Conservation (phyloP, 1,284 basidiomycete species). For the Leccinum subrobustum region DNA sequence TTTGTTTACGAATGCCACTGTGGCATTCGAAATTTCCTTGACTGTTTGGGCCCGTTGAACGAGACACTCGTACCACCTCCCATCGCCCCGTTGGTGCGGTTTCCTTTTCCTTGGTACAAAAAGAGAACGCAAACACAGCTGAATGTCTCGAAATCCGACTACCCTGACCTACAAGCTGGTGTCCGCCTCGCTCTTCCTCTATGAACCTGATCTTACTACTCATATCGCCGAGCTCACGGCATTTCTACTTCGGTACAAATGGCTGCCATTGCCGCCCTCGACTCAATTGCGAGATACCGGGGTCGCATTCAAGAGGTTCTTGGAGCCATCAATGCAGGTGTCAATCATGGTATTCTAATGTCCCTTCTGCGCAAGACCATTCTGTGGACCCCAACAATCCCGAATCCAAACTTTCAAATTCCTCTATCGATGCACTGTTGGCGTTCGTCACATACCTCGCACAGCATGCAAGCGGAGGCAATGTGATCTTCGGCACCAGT, state of each 20-base stretch:
- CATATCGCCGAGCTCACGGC: conserved; percentile 85
- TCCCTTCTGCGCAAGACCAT: conserved; percentile 81
- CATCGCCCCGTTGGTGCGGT: no score
- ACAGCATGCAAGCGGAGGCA: conserved; percentile 80
- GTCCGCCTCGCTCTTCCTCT: conserved; percentile 67
- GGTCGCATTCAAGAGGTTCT: conserved; percentile 85
- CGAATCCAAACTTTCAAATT: conserved; percentile 67
- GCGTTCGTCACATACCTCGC: conserved; percentile 88
- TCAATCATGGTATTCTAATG: conserved; percentile 95
- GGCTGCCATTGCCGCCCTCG: conserved; percentile 84
- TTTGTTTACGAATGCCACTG: no score
- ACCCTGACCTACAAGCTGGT: no score
- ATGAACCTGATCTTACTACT: conserved; percentile 88
- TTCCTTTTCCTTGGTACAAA: no score
- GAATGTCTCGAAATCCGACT: no score
- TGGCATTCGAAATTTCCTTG: no score
- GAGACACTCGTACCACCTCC: no score
- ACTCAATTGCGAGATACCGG: conserved; percentile 87
- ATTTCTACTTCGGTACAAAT: conserved; percentile 74
- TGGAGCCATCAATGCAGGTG: conserved; percentile 89
- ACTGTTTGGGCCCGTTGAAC: no score
- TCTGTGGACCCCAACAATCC: conserved; percentile 21
- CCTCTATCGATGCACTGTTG: conserved; percentile 85
- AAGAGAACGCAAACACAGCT: no score
- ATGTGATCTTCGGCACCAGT: conserved; percentile 90